Evolutionary conservation across 305 asterid genomes (phyloP), one percentile per base, ranked within the genome.

Genomic region (Ilex paraguariensis): DNA sequence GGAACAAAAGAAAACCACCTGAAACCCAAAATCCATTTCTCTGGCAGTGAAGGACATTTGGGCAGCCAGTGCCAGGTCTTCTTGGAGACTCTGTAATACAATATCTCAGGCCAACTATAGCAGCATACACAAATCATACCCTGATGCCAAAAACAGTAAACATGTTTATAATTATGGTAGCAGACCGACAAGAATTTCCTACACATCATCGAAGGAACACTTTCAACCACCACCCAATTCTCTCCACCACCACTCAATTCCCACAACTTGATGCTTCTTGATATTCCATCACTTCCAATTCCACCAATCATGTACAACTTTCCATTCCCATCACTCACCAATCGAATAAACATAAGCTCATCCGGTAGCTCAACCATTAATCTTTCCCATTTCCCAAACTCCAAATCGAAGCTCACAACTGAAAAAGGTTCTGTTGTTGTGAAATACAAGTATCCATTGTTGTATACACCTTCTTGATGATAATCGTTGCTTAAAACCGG

Each of bases 41-140:
- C 80, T 11, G 89, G 86, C 78, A 85, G 76, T 0, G 81, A 71
- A 45, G 96, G 94, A 76, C 85, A 83, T 55, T 73, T 84, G 0
- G 91, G 94, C 44, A 88, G 71, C 96, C 96, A 88, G 71, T 88
- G 96, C 96, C 96, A 88, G 2, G 85, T 85, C 77, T 70, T 75
- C 66, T 91, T 77, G 11, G 67, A 32, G 33, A 81, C 76, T 74
- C 73, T 83, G 60, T 69, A 87, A 57, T 85, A 87, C 77, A 85
- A 50, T 1, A 87, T 74, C 81, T 87, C 91, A 13, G 94, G 94
- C 96, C 96, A 87, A 4, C 82, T 85, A 39, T 81, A 81, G 58
- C 95, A 87, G 60, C 95, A 83, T 15, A 87, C 68, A 49, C 96
- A 85, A 15, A 87, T 68, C 81, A 80, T 65, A 0, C 91, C 96